Percentiles rank a stretch among this genome's conserved stretches.
phyloP scores from a whole-genome alignment of 2,329 filamentous ascomycete genomes.

The Nothophoma quercina region DNA sequence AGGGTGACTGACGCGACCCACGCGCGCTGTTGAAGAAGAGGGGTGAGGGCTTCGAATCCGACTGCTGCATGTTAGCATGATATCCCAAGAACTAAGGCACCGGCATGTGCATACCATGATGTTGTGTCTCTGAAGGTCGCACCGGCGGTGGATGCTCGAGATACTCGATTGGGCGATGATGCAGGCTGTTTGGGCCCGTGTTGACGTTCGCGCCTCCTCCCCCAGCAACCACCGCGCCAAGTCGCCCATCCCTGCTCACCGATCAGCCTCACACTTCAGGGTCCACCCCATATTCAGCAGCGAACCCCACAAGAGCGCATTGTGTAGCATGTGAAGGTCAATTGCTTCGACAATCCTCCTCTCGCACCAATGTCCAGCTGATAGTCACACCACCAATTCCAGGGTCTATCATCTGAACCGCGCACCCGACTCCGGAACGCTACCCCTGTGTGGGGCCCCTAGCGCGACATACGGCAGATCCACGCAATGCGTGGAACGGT shows the following conservation, averaged over 20 bases:
- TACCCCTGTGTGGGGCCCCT: conserved; percentile 30
- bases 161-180: conserved; percentile 12
- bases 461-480: conserved; percentile 29
- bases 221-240: conserved; percentile 13
- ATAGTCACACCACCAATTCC: no score
- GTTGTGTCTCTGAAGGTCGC: conserved; percentile 15
- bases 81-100: neutral
- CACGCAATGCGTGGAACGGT: conserved; percentile 24
- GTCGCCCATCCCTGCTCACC: neutral
- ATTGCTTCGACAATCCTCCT: neutral
- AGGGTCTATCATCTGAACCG: neutral
- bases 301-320: neutral
- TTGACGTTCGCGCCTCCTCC: conserved; percentile 8
- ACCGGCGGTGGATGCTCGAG: neutral
- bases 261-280: conserved; percentile 3
- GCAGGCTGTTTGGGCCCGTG: conserved; percentile 26
- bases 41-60: conserved; percentile 51
- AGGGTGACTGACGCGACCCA: conserved; percentile 49
- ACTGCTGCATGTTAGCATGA: conserved; percentile 29
- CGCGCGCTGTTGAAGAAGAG: conserved; percentile 56
- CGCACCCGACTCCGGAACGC: neutral
- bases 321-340: neutral
- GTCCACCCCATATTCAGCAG: conserved; percentile 1
- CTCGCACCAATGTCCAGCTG: neutral
- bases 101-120: conserved; percentile 16